Evolutionary conservation across 2,329 filamentous ascomycete species (phyloP), one percentile per base, ranked within the genome.

Genomic region (Sphaerostilbella broomeana): DNA sequence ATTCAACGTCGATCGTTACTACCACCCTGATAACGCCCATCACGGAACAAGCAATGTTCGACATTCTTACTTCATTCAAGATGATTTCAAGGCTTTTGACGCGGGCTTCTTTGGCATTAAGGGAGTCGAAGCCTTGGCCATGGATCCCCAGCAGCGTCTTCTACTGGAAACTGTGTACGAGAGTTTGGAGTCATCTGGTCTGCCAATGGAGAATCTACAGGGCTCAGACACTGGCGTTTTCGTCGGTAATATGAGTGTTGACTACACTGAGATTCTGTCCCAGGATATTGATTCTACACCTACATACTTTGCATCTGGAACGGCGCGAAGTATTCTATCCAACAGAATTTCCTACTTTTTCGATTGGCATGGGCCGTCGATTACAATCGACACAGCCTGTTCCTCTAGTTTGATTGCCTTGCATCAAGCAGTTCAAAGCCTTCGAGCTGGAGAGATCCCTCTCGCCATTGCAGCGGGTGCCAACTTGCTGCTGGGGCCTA

Each of bases 401-500:
- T 73, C 69, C 0, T 62, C 64, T n/a, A 66, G 62, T 32, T 51
- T 73, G 2, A 59, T 68, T 1, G 68, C 68, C 0, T 51, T 74
- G 0, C 66, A 74, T 44, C 56, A 66, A 12, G 33, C 70, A 63
- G 31, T 48, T 25, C 13, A 48, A 27, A 19, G 22, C 5, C 28
- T 52, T 7, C 35, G 47, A 12, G 11, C 21, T 5, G 61, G 65
- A 3, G 40, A 43, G 10, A 13, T 17, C 5, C 28, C 9, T 2
- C 8, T 32, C 20, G 35, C 35, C 12, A 5, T 43, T 13, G 40
- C 30, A 11, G 20, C 33, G 67, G 73, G 4, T 69, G 74, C 42
- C 77, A 84, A 53, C 60, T 83, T 3, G 66, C 75, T 0, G 79
- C 79, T 0, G 79, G 79, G n/a, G 6, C 27, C 35, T 2, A 15